Percentiles rank a stretch among this genome's conserved stretches.
Evolutionary conservation across 148 eudicot species (phyloP).

Genomic region (Suaeda aralocaspica): DNA sequence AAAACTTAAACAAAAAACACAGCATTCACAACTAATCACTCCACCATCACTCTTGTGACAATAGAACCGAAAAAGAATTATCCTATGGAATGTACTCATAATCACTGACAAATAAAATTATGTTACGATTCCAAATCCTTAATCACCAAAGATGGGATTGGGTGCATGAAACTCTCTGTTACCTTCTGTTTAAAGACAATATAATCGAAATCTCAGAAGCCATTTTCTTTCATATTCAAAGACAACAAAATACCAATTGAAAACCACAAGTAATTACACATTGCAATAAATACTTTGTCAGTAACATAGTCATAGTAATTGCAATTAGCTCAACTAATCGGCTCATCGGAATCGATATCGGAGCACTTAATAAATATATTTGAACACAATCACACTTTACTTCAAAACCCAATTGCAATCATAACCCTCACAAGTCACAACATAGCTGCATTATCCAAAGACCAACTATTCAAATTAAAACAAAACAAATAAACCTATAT

Average conservation of each 20-base stretch:
- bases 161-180: too few species aligned
- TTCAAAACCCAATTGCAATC: constrained; percentile 4
- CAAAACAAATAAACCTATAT: too few species aligned
- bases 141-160: too few species aligned
- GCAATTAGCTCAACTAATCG: background rate
- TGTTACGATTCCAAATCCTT: too few species aligned
- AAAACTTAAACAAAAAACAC: background rate
- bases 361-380: constrained; percentile 2
- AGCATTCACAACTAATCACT: background rate
- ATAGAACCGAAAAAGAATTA: background rate
- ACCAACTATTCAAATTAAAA: background rate
- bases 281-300: too few species aligned
- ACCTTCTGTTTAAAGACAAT: too few species aligned
- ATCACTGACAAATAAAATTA: too few species aligned
- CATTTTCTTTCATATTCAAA: too few species aligned
- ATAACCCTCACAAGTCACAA: background rate
- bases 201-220: too few species aligned
- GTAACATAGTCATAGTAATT: too few species aligned
- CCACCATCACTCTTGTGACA: background rate
- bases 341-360: background rate
- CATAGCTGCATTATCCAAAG: background rate
- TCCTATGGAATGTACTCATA: too few species aligned
- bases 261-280: background rate
- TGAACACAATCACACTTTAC: constrained; percentile 1
- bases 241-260: background rate